Evolutionary conservation across 352 stramenopile genomes (phyloP).

Genomic region (Elongisporangium prolatum): DNA sequence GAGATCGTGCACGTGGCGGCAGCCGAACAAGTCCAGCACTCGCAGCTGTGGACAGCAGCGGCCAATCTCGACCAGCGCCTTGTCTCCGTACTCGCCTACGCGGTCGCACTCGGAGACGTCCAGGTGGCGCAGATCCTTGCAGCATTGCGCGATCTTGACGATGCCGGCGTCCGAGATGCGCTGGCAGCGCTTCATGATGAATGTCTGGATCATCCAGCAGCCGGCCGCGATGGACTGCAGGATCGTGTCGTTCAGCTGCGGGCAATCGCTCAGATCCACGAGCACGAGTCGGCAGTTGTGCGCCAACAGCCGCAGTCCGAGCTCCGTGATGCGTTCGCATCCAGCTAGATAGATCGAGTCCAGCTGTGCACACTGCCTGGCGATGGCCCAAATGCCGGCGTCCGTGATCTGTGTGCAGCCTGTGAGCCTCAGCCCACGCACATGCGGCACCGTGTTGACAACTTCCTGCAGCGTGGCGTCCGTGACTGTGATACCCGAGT

Average conservation of each 20-base stretch:
- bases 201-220: conserved; percentile 79
- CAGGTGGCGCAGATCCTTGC: conserved; percentile 67
- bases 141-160: conserved; percentile 86
- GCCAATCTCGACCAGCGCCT: conserved; percentile 87
- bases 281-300: conserved; percentile 80
- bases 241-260: conserved; percentile 75
- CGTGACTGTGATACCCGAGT: conserved; percentile 82
- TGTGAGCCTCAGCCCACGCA: conserved; percentile 62
- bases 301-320: conserved; percentile 85
- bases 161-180: conserved; percentile 80
- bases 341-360: conserved; percentile 75
- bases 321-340: conserved; percentile 79
- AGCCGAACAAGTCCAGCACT: conserved; percentile 84
- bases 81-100: conserved; percentile 91
- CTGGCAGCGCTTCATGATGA: conserved; percentile 80
- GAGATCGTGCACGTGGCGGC: conserved; percentile 80
- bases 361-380: conserved; percentile 62
- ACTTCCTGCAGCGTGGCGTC: conserved; percentile 91
- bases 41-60: conserved; percentile 69
- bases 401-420: conserved; percentile 82
- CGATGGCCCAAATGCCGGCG: conserved; percentile 83
- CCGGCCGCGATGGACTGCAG: conserved; percentile 85
- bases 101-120: conserved; percentile 85
- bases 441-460: conserved; percentile 56
- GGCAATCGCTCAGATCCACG: conserved; percentile 85